These are phyloP conservation scores for Lipomyces lipofer DNA, from an alignment of 805 yeast species.

Conservation along the genomic window DNA sequence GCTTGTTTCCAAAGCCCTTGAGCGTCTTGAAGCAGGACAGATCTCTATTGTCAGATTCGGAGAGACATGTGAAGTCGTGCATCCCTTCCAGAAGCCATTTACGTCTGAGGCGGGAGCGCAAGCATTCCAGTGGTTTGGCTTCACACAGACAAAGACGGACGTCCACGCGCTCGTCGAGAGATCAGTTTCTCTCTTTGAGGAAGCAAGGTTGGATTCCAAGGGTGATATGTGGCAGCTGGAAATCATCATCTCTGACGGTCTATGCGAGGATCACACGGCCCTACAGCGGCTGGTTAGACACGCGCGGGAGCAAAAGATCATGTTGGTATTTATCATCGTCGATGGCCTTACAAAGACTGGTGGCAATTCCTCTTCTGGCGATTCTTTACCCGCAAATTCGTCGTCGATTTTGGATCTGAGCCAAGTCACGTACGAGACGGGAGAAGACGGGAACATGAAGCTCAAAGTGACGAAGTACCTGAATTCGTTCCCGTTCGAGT, in stretches of 20 bases:
- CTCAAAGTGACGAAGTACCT: conserved; percentile 80
- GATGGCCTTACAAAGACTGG: conserved; percentile 80
- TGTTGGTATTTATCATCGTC: conserved; percentile 91
- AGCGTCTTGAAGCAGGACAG: conserved; percentile 93
- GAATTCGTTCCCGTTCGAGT: conserved; percentile 95
- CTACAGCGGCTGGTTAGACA: conserved; percentile 80
- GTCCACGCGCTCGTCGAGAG: conserved; percentile 69
- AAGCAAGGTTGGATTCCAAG: conserved; percentile 49
- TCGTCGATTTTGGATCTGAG: conserved; percentile 93
- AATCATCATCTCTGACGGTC: conserved; percentile 92
- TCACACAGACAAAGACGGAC: conserved; percentile 85
- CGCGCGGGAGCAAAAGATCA: conserved; percentile 87
- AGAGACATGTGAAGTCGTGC: conserved; percentile 76
- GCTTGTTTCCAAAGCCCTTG: conserved; percentile 86
- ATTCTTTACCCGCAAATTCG: conserved; percentile 36
- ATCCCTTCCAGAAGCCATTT: conserved; percentile 85
- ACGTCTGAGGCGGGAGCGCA: conserved; percentile 79
- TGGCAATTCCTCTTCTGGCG: not conserved
- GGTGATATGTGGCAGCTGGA: conserved; percentile 87
- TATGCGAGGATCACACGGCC: conserved; percentile 90
- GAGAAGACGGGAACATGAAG: conserved; percentile 62
- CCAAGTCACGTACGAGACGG: conserved; percentile 74
- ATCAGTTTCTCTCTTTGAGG: conserved; percentile 72
- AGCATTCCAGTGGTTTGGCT: conserved; percentile 84
- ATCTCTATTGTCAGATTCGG: conserved; percentile 90